Percentiles rank a stretch among this genome's conserved stretches.
phyloP scores from a whole-genome alignment of 2,329 filamentous ascomycete genomes.

The Aureobasidium zeae region DNA sequence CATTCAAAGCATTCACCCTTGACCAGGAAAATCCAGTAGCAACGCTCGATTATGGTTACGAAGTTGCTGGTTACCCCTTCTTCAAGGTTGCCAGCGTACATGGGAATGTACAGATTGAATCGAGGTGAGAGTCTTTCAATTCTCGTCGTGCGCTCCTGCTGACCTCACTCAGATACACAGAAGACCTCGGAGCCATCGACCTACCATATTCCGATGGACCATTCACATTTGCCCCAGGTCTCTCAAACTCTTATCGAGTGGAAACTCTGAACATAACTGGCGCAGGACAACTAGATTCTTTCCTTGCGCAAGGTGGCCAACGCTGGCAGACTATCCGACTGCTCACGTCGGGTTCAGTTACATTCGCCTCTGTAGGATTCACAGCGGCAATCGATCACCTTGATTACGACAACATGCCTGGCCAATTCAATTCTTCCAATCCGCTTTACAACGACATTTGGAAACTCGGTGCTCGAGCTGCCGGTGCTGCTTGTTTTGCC shows the following conservation, averaged over 20 bases:
- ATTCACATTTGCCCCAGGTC: conserved; percentile 22
- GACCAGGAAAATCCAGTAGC: background rate
- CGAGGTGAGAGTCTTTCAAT: conserved; percentile 21
- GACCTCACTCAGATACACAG: conserved; percentile 23
- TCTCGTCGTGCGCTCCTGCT: background rate
- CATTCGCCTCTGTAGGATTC: conserved; percentile 27
- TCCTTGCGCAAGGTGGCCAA: conserved; percentile 35
- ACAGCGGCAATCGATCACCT: conserved; percentile 24
- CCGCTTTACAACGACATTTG: conserved; percentile 30
- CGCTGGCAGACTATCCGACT: conserved; percentile 34
- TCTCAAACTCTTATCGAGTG: conserved; percentile 31
- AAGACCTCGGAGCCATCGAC: conserved; percentile 26
- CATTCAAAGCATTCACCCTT: background rate
- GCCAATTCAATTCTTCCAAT: conserved; percentile 27
- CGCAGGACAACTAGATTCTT: conserved; percentile 25
- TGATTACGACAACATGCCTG: conserved; percentile 23
- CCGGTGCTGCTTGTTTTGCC: conserved; percentile 31
- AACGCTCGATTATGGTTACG: conserved; percentile 28
- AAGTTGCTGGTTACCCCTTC: conserved; percentile 30
- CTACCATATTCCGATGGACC: conserved; percentile 29
- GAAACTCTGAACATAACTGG: conserved; percentile 33
- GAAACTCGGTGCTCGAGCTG: conserved; percentile 31
- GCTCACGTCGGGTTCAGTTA: conserved; percentile 28
- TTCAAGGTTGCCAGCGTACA: conserved; percentile 25
- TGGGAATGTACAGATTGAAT: conserved; percentile 28